Conservation (phyloP, 805 yeast genomes). For the Ogataea ramenticola region DNA sequence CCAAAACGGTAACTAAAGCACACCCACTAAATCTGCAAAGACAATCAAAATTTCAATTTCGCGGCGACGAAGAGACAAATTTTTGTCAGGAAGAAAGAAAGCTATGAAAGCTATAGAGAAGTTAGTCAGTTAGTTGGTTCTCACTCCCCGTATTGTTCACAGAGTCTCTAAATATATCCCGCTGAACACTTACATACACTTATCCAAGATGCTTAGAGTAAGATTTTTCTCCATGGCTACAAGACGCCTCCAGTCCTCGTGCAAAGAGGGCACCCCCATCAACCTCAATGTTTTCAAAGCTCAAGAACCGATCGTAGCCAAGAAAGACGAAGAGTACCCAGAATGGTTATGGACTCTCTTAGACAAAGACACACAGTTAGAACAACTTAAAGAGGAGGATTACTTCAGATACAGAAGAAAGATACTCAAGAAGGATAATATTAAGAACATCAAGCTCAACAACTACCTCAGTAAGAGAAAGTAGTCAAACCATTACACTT, state of each 20-base stretch:
- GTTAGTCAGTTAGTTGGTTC: too few relatives aligned
- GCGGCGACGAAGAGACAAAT: too few relatives aligned
- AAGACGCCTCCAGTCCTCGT: constrained; percentile 33
- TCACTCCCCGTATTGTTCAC: too few relatives aligned
- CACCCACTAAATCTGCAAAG: too few relatives aligned
- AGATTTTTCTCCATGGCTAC: constrained; percentile 5
- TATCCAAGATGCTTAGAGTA: not conserved
- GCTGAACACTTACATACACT: too few relatives aligned
- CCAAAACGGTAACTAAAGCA: too few relatives aligned
- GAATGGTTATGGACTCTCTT: constrained; percentile 89
- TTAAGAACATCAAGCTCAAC: constrained; percentile 63
- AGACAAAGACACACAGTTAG: constrained; percentile 56
- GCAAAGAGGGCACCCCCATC: constrained; percentile 66
- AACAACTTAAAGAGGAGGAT: constrained; percentile 42
- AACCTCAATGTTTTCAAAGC: constrained; percentile 67
- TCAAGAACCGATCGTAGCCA: constrained; percentile 84
- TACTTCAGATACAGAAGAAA: constrained; percentile 66
- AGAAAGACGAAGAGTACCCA: constrained; percentile 85
- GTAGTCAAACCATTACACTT: not conserved
- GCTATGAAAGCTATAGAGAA: too few relatives aligned
- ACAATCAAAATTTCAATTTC: too few relatives aligned
- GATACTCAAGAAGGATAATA: constrained; percentile 60
- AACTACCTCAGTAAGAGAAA: constrained; percentile 65
- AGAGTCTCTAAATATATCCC: too few relatives aligned
- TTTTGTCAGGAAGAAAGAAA: too few relatives aligned